A percentile compares a stretch with the other conserved stretches of the same genome.
Evolutionary conservation across 495 filamentous ascomycete genomes (phyloP).

Genomic region (Aspergillus hancockii): DNA sequence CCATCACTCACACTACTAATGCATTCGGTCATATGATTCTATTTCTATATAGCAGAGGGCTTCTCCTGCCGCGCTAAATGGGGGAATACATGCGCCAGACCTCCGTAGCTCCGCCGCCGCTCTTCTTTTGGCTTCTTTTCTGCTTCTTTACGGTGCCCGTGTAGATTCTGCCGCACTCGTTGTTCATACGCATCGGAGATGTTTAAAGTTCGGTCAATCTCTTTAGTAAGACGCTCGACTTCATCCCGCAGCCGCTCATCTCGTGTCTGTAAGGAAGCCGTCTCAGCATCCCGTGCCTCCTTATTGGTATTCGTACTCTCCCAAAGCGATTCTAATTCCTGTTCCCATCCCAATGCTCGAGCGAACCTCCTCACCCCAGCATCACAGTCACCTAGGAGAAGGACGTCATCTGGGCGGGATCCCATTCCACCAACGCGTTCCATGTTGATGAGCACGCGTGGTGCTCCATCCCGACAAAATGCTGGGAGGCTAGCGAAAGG

Average conservation of each 20-base stretch:
- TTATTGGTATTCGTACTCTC: slow-evolving; percentile 50
- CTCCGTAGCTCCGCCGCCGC: slow-evolving; percentile 14
- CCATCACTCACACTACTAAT: not conserved
- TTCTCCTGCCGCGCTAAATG: slow-evolving; percentile 34
- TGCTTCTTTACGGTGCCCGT: slow-evolving; percentile 15
- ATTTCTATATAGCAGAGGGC: not conserved
- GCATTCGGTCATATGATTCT: not conserved
- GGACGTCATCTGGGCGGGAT: slow-evolving; percentile 71
- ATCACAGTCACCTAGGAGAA: slow-evolving; percentile 78
- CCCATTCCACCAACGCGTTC: slow-evolving; percentile 84
- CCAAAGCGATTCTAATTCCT: slow-evolving; percentile 79
- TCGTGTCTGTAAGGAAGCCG: slow-evolving; percentile 35
- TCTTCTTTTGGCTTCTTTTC: not conserved
- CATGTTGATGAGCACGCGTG: slow-evolving; percentile 84
- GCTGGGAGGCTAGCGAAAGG: slow-evolving; percentile 83
- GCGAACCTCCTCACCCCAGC: slow-evolving; percentile 80
- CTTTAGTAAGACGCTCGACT: slow-evolving; percentile 53
- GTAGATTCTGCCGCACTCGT: slow-evolving; percentile 41
- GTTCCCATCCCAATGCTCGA: slow-evolving; percentile 77
- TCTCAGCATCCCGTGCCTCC: slow-evolving; percentile 34
- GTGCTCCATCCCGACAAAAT: slow-evolving; percentile 58
- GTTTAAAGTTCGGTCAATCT: slow-evolving; percentile 52
- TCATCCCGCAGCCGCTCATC: slow-evolving; percentile 59
- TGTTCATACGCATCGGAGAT: slow-evolving; percentile 48
- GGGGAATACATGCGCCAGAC: slow-evolving; percentile 47